Conservation (phyloP, 192 early-diverging fungal species). For the Gaertneriomyces sp. region DNA sequence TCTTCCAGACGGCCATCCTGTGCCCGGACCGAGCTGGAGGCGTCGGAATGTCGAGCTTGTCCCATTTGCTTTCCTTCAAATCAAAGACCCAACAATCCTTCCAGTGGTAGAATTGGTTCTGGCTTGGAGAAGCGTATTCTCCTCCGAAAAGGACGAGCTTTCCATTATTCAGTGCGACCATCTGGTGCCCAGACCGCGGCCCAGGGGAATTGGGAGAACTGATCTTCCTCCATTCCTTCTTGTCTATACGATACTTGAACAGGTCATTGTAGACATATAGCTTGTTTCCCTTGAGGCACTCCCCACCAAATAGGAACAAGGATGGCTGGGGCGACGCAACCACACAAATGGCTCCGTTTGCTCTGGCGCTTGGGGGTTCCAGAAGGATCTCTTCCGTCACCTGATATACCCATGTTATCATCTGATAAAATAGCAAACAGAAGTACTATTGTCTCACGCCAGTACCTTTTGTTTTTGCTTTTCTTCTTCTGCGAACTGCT, state of each 20-base stretch:
- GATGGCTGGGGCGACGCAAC: constrained; percentile 56
- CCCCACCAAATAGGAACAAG: constrained; percentile 65
- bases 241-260: constrained; percentile 67
- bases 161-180: constrained; percentile 56
- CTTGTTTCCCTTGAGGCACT: constrained; percentile 63
- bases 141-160: constrained; percentile 65
- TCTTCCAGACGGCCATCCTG: constrained; percentile 34
- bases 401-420: constrained; percentile 51
- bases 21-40: constrained; percentile 26
- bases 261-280: constrained; percentile 63
- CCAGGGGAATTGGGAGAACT: constrained; percentile 62
- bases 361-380: constrained; percentile 46
- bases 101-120: constrained; percentile 24
- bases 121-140: constrained; percentile 10
- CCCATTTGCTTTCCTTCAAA: constrained; percentile 64
- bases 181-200: constrained; percentile 68
- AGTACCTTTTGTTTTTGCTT: constrained; percentile 2
- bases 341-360: constrained; percentile 48
- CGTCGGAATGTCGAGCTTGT: constrained; percentile 56
- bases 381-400: constrained; percentile 50
- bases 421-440: not conserved
- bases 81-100: constrained; percentile 75
- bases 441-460: not conserved
- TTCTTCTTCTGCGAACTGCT: constrained; percentile 54
- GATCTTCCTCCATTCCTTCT: constrained; percentile 68